Evolutionary conservation across 306 rosid genomes (phyloP), one percentile per base, ranked within the genome.

Genomic region (Rosa lucieae): DNA sequence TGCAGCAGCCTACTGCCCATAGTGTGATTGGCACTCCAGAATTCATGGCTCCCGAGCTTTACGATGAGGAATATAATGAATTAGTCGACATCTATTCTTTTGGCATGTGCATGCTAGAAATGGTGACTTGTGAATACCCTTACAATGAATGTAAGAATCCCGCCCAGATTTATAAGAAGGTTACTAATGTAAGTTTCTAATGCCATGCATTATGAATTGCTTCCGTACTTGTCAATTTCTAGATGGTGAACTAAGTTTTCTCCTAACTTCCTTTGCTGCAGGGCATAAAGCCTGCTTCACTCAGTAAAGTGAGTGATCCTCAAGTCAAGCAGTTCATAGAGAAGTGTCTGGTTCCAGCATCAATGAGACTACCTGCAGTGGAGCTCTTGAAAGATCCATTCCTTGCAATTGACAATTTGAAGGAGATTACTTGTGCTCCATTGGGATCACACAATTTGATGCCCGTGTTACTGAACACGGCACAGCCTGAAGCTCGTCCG

Each of bases 41-140:
- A 78, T 94, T 94, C 84, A 94, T 94, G 99, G 99, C 97, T 56
- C 99, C 99, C 0, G 99, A 95, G 88, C 98, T 95, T 72, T 95
- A 95, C 42, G 99, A 95, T 1, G 99, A 92, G 80, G 95, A 95
- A 70, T 95, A 95, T 49, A 86, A 91, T 79, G 97, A 91, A 84
- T 94, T 92, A 68, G 96, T 90, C n/a, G 99, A 95, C 84, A 81
- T 92, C 66, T 95, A 92, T 89, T 92, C 99, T 83, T 95, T 95
- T 79, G 99, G 99, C 76, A 84, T 95, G 99, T 92, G 99, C 80
- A 85, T 95, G 79, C 79, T 95, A 76, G 99, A 95, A 89, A 73
- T 95, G 90, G 83, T 92, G 73, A 95, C 98, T 37, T 90, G 89
- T 77, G 99, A 95, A 77, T 95, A 91, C 88, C 99, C 99, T 5